Evolutionary conservation across 805 yeast species (phyloP).

Genomic region (Zygosaccharomyces lentus): DNA sequence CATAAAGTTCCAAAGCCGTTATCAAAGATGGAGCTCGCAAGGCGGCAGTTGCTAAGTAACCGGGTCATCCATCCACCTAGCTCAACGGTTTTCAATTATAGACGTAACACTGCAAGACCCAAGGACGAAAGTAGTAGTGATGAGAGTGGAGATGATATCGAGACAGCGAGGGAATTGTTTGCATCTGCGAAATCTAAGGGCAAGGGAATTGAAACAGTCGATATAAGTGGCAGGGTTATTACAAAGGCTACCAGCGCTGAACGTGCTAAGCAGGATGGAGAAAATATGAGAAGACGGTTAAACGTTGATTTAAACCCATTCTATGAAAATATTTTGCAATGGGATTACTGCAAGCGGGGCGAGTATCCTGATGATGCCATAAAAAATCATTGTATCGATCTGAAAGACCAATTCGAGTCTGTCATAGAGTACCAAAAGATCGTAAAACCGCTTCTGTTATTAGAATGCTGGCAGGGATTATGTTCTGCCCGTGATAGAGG

Average conservation of each 20-base stretch:
- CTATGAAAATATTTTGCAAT: constrained; percentile 60
- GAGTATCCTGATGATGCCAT: constrained; percentile 57
- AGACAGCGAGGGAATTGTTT: constrained; percentile 35
- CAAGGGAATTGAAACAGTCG: constrained; percentile 36
- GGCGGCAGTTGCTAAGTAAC: constrained; percentile 30
- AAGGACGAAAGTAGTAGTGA: constrained; percentile 38
- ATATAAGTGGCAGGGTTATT: constrained; percentile 39
- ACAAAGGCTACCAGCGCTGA: constrained; percentile 39
- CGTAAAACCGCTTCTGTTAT: constrained; percentile 73
- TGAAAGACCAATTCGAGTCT: constrained; percentile 52
- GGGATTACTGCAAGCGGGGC: constrained; percentile 63
- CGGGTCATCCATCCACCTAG: constrained; percentile 46
- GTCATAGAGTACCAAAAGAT: constrained; percentile 62
- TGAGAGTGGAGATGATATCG: constrained; percentile 40
- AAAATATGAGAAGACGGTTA: constrained; percentile 71
- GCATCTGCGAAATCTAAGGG: constrained; percentile 32
- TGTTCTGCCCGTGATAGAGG: constrained; percentile 63
- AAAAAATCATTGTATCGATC: constrained; percentile 39
- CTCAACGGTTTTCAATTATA: constrained; percentile 45
- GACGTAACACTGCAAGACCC: constrained; percentile 22
- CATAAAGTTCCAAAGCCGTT: constrained; percentile 30
- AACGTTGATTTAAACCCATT: constrained; percentile 75
- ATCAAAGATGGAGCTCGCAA: constrained; percentile 38
- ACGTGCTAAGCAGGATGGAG: constrained; percentile 55
- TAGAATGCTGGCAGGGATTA: constrained; percentile 93